Percentiles rank a stretch among this genome's conserved stretches.
Conservation (phyloP, 345 rosid species). For the Psidium friedrichsthalianum region DNA sequence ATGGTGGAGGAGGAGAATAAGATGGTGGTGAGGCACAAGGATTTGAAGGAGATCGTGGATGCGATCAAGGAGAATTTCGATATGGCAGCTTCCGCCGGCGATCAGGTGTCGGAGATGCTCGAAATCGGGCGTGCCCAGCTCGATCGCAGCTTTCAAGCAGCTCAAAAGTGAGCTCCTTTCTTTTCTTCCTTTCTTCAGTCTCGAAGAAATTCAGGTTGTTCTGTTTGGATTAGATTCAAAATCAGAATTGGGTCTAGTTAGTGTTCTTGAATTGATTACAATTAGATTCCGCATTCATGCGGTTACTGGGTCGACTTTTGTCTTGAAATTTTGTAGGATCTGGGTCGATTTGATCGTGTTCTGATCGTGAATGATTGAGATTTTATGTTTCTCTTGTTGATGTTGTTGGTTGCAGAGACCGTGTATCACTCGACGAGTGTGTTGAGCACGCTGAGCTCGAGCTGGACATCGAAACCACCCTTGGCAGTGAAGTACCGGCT, state of each 20-base stretch:
- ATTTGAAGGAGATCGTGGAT: constrained; percentile 83
- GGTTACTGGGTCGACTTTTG: not conserved
- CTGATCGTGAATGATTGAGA: not conserved
- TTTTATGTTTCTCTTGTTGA: not conserved
- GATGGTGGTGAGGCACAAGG: constrained; percentile 87
- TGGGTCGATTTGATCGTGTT: not conserved
- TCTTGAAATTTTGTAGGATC: not conserved
- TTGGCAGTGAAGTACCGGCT: constrained; percentile 81
- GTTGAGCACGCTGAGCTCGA: constrained; percentile 82
- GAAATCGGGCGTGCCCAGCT: constrained; percentile 86
- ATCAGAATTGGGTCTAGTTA: not conserved
- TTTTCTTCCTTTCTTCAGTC: not conserved
- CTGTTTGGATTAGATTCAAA: not conserved
- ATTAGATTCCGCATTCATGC: not conserved
- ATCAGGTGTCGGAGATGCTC: constrained; percentile 73
- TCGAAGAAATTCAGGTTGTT: not conserved
- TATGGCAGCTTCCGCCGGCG: constrained; percentile 72
- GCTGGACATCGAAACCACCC: constrained; percentile 94
- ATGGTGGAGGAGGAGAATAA: constrained; percentile 34
- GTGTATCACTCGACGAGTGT: constrained; percentile 92
- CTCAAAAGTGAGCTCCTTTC: constrained; percentile 54
- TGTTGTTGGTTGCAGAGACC: constrained; percentile 40
- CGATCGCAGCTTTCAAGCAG: constrained; percentile 83
- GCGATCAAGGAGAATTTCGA: constrained; percentile 78
- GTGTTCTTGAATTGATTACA: not conserved